Conservation (phyloP, 495 filamentous ascomycete species). For the Aspergillus egyptiacus region DNA sequence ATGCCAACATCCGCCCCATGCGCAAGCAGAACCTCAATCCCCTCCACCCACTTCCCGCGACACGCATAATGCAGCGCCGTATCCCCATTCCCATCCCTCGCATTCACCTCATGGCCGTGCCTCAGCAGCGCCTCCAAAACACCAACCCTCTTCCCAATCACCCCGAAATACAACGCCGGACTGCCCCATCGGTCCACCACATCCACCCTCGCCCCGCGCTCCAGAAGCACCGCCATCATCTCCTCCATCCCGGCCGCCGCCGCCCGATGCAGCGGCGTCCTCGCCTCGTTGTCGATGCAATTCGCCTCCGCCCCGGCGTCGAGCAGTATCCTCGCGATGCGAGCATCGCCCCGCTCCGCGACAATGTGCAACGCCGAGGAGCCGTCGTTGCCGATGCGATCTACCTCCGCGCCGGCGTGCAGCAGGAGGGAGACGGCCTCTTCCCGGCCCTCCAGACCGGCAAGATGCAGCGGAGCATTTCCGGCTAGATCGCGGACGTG, state of each 20-base stretch:
- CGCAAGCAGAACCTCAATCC: background rate
- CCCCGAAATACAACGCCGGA: conserved; percentile 1
- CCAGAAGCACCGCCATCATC: background rate
- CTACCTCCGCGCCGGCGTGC: background rate
- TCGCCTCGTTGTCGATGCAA: background rate
- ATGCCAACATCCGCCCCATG: background rate
- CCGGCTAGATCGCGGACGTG: background rate
- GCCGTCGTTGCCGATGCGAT: background rate
- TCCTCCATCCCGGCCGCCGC: background rate
- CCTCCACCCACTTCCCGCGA: background rate
- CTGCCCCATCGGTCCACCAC: background rate
- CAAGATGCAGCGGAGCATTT: background rate
- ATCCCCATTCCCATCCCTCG: background rate
- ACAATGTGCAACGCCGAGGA: background rate
- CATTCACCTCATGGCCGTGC: background rate
- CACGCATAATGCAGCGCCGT: conserved; percentile 1
- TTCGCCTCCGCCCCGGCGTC: background rate
- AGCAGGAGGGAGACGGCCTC: background rate
- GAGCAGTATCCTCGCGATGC: background rate
- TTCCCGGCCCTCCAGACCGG: background rate
- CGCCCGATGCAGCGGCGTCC: background rate
- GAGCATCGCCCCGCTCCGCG: background rate
- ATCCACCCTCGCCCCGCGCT: background rate
- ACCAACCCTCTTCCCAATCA: background rate
- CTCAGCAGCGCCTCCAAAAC: background rate